Evolutionary conservation across 768 basidiomycete species (phyloP).

Genomic region (Vishniacozyma victoriae): DNA sequence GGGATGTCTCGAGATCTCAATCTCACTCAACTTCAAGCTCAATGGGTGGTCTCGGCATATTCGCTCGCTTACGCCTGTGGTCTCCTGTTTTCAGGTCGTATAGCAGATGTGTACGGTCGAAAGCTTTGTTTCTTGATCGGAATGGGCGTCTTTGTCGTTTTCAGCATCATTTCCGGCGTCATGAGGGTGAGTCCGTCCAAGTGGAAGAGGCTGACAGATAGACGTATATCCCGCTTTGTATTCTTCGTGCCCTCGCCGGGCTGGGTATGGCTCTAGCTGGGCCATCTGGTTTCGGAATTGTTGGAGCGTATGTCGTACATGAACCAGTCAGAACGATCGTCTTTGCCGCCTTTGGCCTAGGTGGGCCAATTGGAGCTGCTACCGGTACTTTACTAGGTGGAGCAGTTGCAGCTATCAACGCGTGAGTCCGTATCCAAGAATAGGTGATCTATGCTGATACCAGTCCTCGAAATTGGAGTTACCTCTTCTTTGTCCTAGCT

Average conservation of each 20-base stretch:
- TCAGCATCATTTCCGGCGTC: constrained; percentile 52
- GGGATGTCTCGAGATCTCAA: constrained; percentile 4
- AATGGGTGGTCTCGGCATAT: constrained; percentile 19
- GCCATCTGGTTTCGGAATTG: constrained; percentile 23
- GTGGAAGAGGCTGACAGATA: neutral
- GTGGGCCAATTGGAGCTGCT: constrained; percentile 70
- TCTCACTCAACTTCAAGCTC: constrained; percentile 1
- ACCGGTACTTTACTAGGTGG: constrained; percentile 66
- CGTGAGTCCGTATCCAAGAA: constrained; percentile 33
- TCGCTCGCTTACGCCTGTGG: constrained; percentile 18
- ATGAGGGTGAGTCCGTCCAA: constrained; percentile 10
- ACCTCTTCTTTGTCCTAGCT: constrained; percentile 58
- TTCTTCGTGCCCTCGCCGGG: constrained; percentile 24
- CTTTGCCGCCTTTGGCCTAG: constrained; percentile 74
- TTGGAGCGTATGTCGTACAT: constrained; percentile 11
- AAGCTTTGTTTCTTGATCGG: constrained; percentile 64
- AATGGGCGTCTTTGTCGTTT: constrained; percentile 53
- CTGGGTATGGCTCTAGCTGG: constrained; percentile 16
- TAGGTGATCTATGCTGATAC: neutral
- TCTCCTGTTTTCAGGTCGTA: constrained; percentile 22
- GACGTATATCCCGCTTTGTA: constrained; percentile 10
- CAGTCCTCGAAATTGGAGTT: constrained; percentile 48
- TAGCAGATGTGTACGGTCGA: constrained; percentile 54
- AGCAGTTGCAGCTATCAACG: constrained; percentile 55
- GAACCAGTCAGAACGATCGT: constrained; percentile 59